phyloP scores from a whole-genome alignment of 2,329 filamentous ascomycete species.

The Penicillium sp. region DNA sequence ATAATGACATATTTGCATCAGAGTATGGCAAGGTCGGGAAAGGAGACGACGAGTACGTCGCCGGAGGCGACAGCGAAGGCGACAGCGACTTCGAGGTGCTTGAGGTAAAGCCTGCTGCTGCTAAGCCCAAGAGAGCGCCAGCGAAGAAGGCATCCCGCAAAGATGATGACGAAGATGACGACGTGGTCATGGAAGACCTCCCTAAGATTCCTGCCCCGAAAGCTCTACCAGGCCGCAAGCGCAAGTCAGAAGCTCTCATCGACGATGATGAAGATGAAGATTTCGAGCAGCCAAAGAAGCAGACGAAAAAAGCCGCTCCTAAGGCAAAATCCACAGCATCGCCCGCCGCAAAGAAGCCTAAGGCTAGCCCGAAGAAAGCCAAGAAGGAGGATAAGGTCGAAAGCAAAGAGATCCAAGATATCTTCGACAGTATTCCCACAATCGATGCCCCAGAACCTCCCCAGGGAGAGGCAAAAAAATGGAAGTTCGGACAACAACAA shows the following conservation, averaged over 20 bases:
- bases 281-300: conserved; percentile 45
- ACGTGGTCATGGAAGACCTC: conserved; percentile 57
- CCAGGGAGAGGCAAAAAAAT: conserved; percentile 68
- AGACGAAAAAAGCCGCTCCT: conserved; percentile 57
- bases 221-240: conserved; percentile 49
- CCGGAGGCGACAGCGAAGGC: conserved; percentile 53
- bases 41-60: conserved; percentile 67
- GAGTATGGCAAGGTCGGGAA: conserved; percentile 67
- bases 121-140: conserved; percentile 46
- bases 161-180: conserved; percentile 48
- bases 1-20: conserved; percentile 82
- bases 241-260: conserved; percentile 58
- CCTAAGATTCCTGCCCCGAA: conserved; percentile 48
- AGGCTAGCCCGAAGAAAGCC: conserved; percentile 63
- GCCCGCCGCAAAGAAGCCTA: conserved; percentile 47
- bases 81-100: conserved; percentile 67
- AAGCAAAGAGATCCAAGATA: conserved; percentile 73
- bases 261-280: conserved; percentile 57
- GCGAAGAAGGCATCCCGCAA: conserved; percentile 33
- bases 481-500: conserved; percentile 70
- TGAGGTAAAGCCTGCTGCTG: conserved; percentile 61
- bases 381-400: conserved; percentile 59
- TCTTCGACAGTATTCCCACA: conserved; percentile 83
- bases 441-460: conserved; percentile 84
- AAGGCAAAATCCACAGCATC: conserved; percentile 35